Conservation (phyloP, 306 rosid species). For the Vigna unguiculata region DNA sequence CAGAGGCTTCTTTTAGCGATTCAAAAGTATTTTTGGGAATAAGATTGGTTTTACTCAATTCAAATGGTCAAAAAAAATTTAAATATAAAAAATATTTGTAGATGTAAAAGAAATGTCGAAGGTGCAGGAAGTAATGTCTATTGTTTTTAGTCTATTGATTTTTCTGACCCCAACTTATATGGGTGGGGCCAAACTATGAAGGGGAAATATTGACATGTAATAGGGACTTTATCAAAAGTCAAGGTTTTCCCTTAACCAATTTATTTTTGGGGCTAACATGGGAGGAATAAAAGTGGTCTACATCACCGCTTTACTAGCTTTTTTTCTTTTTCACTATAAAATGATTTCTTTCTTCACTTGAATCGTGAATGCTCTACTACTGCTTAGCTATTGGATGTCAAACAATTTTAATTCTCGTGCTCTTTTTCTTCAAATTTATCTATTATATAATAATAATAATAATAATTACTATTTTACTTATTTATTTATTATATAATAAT, state of each 20-base stretch:
- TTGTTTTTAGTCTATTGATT: no score
- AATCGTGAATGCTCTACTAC: slow-evolving; percentile 70
- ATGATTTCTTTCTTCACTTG: slow-evolving; percentile 72
- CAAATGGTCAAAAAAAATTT: no score
- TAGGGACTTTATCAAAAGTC: slow-evolving; percentile 62
- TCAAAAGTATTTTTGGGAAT: no score
- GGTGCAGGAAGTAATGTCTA: no score
- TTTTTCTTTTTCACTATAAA: slow-evolving; percentile 46
- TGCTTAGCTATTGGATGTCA: slow-evolving; percentile 74
- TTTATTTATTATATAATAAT: no score
- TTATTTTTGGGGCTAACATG: slow-evolving; percentile 44
- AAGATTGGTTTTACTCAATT: no score
- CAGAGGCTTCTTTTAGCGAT: no score
- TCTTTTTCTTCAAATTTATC: slow-evolving; percentile 43
- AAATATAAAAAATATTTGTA: no score
- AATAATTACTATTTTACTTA: no score
- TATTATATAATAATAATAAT: slow-evolving; percentile 41
- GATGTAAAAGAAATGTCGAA: no score
- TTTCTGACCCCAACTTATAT: no score
- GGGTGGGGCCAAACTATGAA: no score
- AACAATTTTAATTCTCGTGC: slow-evolving; percentile 53
- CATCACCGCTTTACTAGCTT: slow-evolving; percentile 54
- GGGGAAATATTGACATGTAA: slow-evolving; percentile 15
- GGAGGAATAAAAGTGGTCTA: slow-evolving; percentile 68
- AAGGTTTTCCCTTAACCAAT: slow-evolving; percentile 47